Evolutionary conservation across 2,329 filamentous ascomycete genomes (phyloP).

Genomic region (Verticillium zaregamsianum): DNA sequence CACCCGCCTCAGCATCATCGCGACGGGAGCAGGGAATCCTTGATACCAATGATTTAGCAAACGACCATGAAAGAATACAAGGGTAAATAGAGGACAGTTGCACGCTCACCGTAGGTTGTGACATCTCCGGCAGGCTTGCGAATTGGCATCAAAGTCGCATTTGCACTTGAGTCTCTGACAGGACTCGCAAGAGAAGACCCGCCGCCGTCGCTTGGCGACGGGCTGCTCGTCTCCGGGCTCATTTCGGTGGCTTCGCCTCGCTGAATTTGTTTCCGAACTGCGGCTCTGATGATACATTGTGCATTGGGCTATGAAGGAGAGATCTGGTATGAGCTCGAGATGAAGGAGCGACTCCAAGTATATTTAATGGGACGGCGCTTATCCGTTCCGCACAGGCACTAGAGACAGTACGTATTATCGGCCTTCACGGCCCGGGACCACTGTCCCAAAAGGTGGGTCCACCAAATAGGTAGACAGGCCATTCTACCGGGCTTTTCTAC

Average conservation of each 20-base stretch:
- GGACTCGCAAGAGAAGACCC: constrained; percentile 12
- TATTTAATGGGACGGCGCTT: not conserved
- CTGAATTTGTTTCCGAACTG: not conserved
- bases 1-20: not conserved
- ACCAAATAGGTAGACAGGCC: not conserved
- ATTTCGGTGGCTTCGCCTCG: not conserved
- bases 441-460: not conserved
- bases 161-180: constrained; percentile 12
- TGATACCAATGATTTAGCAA: not conserved
- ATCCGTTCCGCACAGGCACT: too few relatives aligned
- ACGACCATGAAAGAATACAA: not conserved
- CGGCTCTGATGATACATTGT: not conserved
- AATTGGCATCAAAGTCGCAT: constrained; percentile 10
- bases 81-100: not conserved
- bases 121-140: constrained; percentile 10
- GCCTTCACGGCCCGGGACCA: not conserved
- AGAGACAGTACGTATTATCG: too few relatives aligned
- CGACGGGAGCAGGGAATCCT: not conserved
- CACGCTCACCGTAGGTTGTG: constrained; percentile 8
- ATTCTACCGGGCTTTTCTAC: not conserved
- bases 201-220: constrained; percentile 5
- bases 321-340: not conserved
- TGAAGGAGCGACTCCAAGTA: not conserved
- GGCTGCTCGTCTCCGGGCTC: not conserved
- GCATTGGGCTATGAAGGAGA: too few relatives aligned